Conservation (phyloP, 257 asterid genomes). For the Capsicum chinense region DNA sequence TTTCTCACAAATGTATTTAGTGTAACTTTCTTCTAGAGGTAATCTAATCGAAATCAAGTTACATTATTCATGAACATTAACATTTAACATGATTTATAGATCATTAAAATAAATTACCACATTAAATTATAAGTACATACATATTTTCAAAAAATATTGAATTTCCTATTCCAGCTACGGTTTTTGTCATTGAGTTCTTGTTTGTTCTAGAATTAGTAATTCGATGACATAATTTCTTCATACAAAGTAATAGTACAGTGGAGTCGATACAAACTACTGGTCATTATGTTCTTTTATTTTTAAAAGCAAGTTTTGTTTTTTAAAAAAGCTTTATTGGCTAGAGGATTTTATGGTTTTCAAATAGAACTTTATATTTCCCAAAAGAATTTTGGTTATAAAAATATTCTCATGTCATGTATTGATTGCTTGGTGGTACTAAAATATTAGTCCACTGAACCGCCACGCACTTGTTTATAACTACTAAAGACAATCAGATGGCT, state of each 20-base stretch:
- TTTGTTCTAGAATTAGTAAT: background rate
- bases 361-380: background rate
- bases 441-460: background rate
- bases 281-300: background rate
- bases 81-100: background rate
- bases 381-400: too few relatives aligned
- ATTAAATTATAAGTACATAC: too few relatives aligned
- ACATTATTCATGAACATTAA: background rate
- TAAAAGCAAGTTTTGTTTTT: background rate
- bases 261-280: background rate
- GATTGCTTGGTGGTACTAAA: background rate
- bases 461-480: background rate
- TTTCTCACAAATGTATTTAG: background rate
- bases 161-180: background rate
- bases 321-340: background rate
- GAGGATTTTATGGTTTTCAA: background rate
- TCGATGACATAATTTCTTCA: background rate
- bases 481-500: slow-evolving; percentile 7
- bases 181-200: background rate
- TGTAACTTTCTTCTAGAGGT: background rate
- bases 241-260: slow-evolving; percentile 20
- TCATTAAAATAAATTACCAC: background rate
- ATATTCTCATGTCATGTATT: background rate
- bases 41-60: background rate
- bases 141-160: background rate